Evolutionary conservation across 129 eudicot genomes (phyloP).

Genomic region (Erigeron canadensis): DNA sequence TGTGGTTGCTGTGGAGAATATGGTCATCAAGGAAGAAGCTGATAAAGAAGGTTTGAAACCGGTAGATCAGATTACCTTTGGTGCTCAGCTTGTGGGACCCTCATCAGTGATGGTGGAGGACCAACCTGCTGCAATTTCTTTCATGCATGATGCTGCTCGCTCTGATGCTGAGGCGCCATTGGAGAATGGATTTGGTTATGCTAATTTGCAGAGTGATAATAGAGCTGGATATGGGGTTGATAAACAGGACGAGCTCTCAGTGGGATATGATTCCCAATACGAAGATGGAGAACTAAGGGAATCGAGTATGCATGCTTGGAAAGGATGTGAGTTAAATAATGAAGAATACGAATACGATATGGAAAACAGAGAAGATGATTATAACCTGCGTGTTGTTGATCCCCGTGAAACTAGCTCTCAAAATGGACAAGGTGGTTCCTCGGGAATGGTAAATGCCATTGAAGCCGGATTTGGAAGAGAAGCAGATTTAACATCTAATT

Average conservation of each 20-base stretch:
- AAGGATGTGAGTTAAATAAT: slow-evolving; percentile 27
- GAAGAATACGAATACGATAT: slow-evolving; percentile 23
- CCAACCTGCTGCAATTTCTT: slow-evolving; percentile 17
- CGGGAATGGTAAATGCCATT: slow-evolving; percentile 7
- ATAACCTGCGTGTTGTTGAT: slow-evolving; percentile 14
- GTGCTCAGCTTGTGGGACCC: background rate
- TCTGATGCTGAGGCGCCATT: slow-evolving; percentile 10
- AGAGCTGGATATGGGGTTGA: slow-evolving; percentile 29
- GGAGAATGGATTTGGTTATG: slow-evolving; percentile 21
- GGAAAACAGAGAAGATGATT: slow-evolving; percentile 9
- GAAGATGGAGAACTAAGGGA: slow-evolving; percentile 49
- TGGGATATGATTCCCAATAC: slow-evolving; percentile 40
- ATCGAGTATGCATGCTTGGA: slow-evolving; percentile 33
- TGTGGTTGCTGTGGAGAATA: no score
- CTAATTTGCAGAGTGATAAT: slow-evolving; percentile 16
- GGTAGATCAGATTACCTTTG: background rate
- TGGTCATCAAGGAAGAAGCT: background rate
- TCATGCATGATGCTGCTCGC: background rate
- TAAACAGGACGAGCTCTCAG: slow-evolving; percentile 21
- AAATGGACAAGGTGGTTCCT: slow-evolving; percentile 21
- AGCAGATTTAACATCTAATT: slow-evolving; percentile 29
- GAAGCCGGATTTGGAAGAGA: slow-evolving; percentile 15
- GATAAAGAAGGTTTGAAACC: background rate
- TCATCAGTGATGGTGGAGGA: background rate
- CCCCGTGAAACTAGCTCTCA: slow-evolving; percentile 2